Evolutionary conservation across 495 filamentous ascomycete species (phyloP).

Genomic region (Xylaria scruposa): DNA sequence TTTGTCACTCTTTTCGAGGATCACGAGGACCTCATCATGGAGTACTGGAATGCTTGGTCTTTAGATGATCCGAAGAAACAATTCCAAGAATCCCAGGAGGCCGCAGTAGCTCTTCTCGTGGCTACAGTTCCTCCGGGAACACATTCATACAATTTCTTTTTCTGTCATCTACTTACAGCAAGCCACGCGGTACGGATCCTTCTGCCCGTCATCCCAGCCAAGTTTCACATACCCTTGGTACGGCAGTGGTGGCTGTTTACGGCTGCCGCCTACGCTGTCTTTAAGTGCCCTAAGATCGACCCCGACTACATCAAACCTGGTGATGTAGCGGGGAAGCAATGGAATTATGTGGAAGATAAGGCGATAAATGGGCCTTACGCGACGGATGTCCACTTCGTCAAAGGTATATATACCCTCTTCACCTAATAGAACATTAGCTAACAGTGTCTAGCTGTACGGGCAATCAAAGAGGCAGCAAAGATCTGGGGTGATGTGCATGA

Average conservation of each 20-base stretch:
- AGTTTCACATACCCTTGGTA: slow-evolving; percentile 74
- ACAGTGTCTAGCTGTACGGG: slow-evolving; percentile 62
- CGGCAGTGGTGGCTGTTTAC: slow-evolving; percentile 89
- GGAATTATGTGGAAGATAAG: slow-evolving; percentile 75
- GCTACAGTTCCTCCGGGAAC: slow-evolving; percentile 64
- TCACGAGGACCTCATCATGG: slow-evolving; percentile 71
- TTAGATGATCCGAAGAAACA: slow-evolving; percentile 67
- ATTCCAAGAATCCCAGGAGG: slow-evolving; percentile 79
- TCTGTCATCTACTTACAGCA: slow-evolving; percentile 80
- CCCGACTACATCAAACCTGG: slow-evolving; percentile 66
- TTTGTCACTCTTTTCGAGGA: slow-evolving; percentile 70
- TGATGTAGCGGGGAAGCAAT: slow-evolving; percentile 68
- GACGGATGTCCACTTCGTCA: slow-evolving; percentile 83
- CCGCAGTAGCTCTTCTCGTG: slow-evolving; percentile 74
- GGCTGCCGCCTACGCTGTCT: slow-evolving; percentile 75
- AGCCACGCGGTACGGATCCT: slow-evolving; percentile 87
- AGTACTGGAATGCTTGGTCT: slow-evolving; percentile 89
- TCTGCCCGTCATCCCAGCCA: slow-evolving; percentile 75
- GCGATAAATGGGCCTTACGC: slow-evolving; percentile 69
- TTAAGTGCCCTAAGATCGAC: slow-evolving; percentile 73
- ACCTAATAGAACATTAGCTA: slow-evolving; percentile 19
- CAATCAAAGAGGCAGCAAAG: slow-evolving; percentile 72
- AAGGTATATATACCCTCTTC: slow-evolving; percentile 51
- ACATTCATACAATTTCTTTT: slow-evolving; percentile 81
- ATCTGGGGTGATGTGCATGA: slow-evolving; percentile 86